These are phyloP conservation scores for Trichosanthes cucumerina DNA, from an alignment of 306 rosid species.

Conservation along the genomic window DNA sequence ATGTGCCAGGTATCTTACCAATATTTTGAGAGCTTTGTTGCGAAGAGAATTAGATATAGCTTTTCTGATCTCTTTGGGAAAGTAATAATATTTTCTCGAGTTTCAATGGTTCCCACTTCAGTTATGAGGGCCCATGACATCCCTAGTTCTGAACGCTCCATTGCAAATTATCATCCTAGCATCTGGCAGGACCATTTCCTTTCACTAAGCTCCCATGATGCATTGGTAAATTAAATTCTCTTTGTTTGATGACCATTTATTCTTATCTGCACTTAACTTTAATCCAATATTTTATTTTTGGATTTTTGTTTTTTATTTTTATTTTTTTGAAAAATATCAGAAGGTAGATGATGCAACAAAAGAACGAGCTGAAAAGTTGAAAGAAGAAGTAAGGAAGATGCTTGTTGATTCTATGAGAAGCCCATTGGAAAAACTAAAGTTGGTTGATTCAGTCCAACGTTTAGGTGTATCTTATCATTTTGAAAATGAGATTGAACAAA, in stretches of 20 bases:
- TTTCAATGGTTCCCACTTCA: not conserved
- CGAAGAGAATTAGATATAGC: too few relatives aligned
- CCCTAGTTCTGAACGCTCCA: not conserved
- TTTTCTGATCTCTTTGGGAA: too few relatives aligned
- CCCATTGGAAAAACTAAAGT: constrained; percentile 8
- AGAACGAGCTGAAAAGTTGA: constrained; percentile 10
- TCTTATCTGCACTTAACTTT: too few relatives aligned
- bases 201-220: not conserved
- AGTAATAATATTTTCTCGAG: too few relatives aligned
- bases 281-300: too few relatives aligned
- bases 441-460: constrained; percentile 26
- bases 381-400: constrained; percentile 24
- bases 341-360: not conserved
- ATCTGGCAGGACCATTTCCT: constrained; percentile 23
- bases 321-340: not conserved
- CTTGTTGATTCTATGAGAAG: not conserved
- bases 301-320: too few relatives aligned
- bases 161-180: constrained; percentile 11
- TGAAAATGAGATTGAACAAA: constrained; percentile 18
- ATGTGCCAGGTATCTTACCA: too few relatives aligned
- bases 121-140: not conserved
- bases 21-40: too few relatives aligned
- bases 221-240: not conserved
- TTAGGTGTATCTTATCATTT: constrained; percentile 28
- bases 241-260: not conserved